phyloP scores from a whole-genome alignment of 1,139 yeast genomes.

The Ogataea hybrid region DNA sequence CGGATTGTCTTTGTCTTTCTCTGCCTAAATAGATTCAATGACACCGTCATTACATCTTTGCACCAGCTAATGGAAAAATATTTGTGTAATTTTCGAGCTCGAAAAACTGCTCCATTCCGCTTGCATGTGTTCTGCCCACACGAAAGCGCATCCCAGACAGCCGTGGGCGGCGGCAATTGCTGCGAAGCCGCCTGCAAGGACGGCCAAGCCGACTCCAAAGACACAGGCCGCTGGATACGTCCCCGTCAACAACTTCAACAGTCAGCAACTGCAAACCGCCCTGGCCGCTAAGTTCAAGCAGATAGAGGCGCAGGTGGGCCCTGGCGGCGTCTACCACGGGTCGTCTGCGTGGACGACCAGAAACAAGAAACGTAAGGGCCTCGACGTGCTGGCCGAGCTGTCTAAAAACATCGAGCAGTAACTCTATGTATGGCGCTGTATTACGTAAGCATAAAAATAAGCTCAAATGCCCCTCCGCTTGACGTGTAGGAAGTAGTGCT shows the following conservation, averaged over 20 bases:
- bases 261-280: slow-evolving; percentile 16
- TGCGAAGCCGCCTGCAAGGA: slow-evolving; percentile 3
- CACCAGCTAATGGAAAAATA: not conserved
- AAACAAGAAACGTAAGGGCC: slow-evolving; percentile 8
- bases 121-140: slow-evolving; percentile 8
- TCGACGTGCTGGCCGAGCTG: slow-evolving; percentile 25
- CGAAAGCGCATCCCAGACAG: slow-evolving; percentile 14
- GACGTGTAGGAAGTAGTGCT: not conserved
- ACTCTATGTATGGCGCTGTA: not conserved
- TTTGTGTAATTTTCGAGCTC: not conserved
- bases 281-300: slow-evolving; percentile 19
- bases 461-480: not conserved
- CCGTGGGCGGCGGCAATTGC: slow-evolving; percentile 19
- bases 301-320: slow-evolving; percentile 15
- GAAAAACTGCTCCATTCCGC: not conserved
- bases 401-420: slow-evolving; percentile 16
- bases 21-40: slow-evolving; percentile 52
- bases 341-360: slow-evolving; percentile 4
- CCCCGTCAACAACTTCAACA: slow-evolving; percentile 24
- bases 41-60: not conserved
- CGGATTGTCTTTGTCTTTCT: slow-evolving; percentile 90
- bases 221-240: slow-evolving; percentile 7
- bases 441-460: not conserved
- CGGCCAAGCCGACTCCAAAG: slow-evolving; percentile 10
- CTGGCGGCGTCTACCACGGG: slow-evolving; percentile 6